Evolutionary conservation across 148 eudicot species (phyloP), one percentile per base, ranked within the genome.

Genomic region (Bassia scoparia): DNA sequence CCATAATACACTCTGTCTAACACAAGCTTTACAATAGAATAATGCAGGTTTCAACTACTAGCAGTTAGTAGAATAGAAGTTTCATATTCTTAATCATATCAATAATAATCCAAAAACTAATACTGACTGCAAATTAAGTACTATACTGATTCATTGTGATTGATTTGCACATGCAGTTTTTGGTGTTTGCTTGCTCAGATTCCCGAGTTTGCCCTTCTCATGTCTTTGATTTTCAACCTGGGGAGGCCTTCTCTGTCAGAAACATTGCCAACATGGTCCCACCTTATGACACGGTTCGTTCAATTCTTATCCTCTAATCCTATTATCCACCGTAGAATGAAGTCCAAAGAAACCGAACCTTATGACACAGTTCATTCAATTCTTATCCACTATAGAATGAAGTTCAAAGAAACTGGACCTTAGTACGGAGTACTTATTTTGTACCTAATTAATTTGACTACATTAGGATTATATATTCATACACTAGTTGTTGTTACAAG

Each of bases 191-290:
- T 37, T 93, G 96, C 86, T n/a, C 89, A 13, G 97, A 92, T 74
- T 92, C 97, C 14, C 83, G 96, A 11, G 97, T 89, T 26, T 90
- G 96, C 78, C 95, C 96, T 46, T 93, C 96, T 11, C 92, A 93
- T 44, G 65, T 93, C 71, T 80, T 93, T 50, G 84, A 88, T 84
- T 92, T 89, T 80, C 96, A 89, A 34, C 97, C 97, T n/a, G 97
- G 97, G 50, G 97, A 92, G 72, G 97, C 97, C 48, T 92, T 90
- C 67, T 31, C 81, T n/a, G n/a, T 94, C 81, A 85, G 98, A 29
- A 94, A 91, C n/a, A n/a, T 94, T 58, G 98, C 98, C 63, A 89
- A 75, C 88, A 94, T 89, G 98, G 95, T 92, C 74, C 97, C 97
- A 50, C 90, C 92, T 29, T 92, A 58, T 80, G 87, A 82, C 62